Evolutionary conservation across 2,329 filamentous ascomycete genomes (phyloP).

Genomic region (Botryotinia globosa): DNA sequence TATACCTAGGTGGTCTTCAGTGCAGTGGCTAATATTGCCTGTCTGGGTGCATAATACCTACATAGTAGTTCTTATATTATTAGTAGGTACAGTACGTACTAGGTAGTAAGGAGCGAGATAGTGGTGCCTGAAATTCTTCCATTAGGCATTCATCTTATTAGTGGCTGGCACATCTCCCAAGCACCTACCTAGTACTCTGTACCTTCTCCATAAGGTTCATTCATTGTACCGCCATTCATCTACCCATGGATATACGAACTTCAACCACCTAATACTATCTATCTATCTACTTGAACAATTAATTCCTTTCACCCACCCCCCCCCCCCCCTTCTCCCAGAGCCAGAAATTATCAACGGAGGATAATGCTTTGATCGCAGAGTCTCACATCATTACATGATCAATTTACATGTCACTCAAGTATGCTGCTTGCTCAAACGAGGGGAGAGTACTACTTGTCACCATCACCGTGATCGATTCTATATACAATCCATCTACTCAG

Average conservation of each 20-base stretch:
- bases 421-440: conserved; percentile 25
- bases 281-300: neutral
- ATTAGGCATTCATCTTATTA: neutral
- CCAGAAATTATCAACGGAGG: neutral
- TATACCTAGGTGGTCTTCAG: neutral
- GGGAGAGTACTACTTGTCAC: conserved; percentile 27
- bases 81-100: no score
- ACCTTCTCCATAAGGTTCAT: neutral
- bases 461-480: conserved; percentile 20
- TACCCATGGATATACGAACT: neutral
- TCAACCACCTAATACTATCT: neutral
- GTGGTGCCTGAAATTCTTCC: neutral
- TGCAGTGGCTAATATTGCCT: neutral
- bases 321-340: neutral
- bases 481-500: neutral
- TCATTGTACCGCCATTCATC: neutral
- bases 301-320: no score
- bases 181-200: no score
- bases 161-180: neutral
- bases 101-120: neutral
- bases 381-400: neutral
- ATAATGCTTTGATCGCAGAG: neutral
- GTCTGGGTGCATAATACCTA: no score
- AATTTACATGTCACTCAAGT: conserved; percentile 18
- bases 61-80: no score